Evolutionary conservation across 495 filamentous ascomycete species (phyloP), one percentile per base, ranked within the genome.

Genomic region (Patellaria atrata): DNA sequence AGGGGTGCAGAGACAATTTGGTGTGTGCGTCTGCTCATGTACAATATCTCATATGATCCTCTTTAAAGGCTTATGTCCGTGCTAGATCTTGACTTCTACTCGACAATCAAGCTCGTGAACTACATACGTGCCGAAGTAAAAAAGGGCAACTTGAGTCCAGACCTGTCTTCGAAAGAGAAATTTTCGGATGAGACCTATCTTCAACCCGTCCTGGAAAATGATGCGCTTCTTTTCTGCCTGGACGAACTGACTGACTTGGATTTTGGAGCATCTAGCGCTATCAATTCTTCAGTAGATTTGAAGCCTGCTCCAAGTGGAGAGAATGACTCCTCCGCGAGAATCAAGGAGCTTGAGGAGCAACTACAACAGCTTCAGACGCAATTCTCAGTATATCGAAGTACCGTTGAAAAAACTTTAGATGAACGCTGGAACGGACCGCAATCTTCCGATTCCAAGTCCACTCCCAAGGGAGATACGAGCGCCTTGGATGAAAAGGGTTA

Each of bases 191-290:
- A 96, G 36, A 56, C 63, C 33, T 89, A 75, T 47, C 55, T 94
- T 33, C 76, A 79, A 56, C 87, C 86, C 1, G 75, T 81, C 7
- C 56, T 96, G n/a, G 81, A 91, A 45, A 83, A 93, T 47, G 86
- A 96, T 41, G 77, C 85, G 10, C 61, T 94, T 24, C 63, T 96
- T 21, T 79, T 87, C 41, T 77, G 69, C 30, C 60, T 94, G 32
- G 85, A 89, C 41, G 87, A 93, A 25, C 56, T 89, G 27, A 60
- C 66, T 7, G 60, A 30, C 3, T 35, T 46, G 0, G 53, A 54
- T 7, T 27, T n/a, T n/a, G n/a, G n/a, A n/a, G n/a, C n/a, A n/a
- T n/a, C n/a, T n/a, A n/a, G n/a, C n/a, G n/a, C n/a, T n/a, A n/a
- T n/a, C n/a, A n/a, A n/a, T n/a, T n/a, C n/a, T n/a, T n/a, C n/a